Evolutionary conservation across 2,329 filamentous ascomycete species (phyloP).

Genomic region (Pseudocercospora macadamiae): DNA sequence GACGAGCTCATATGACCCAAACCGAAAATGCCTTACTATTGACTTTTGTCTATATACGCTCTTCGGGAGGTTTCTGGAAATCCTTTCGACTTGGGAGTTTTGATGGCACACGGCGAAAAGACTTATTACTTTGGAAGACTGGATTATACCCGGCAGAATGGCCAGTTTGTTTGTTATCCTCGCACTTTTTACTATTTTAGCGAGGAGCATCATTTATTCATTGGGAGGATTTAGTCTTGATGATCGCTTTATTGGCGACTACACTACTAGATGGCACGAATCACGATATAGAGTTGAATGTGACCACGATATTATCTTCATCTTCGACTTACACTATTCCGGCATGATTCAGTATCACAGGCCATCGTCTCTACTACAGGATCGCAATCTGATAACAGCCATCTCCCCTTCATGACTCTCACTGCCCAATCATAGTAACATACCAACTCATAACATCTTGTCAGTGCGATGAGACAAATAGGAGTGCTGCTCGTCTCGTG

Average conservation of each 20-base stretch:
- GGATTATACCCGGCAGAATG: conserved; percentile 19
- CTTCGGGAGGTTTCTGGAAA: neutral
- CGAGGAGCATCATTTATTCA: conserved; percentile 7
- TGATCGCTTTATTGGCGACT: neutral
- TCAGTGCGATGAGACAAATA: neutral
- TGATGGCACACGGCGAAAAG: too few relatives aligned
- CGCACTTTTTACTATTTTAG: neutral
- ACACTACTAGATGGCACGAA: conserved; percentile 2
- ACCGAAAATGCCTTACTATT: neutral
- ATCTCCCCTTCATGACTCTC: neutral
- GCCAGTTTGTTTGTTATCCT: conserved; percentile 3
- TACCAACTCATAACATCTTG: too few relatives aligned
- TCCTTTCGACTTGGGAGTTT: too few relatives aligned
- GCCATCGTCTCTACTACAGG: neutral
- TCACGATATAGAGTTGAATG: conserved; percentile 5
- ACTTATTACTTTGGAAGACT: too few relatives aligned
- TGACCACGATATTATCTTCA: neutral
- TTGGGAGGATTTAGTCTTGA: conserved; percentile 1
- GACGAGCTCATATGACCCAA: conserved; percentile 65
- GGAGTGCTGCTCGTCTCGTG: conserved; percentile 6
- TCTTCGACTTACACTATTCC: neutral
- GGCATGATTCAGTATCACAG: too few relatives aligned
- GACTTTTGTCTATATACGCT: neutral
- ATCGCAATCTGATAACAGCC: neutral
- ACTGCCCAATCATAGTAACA: too few relatives aligned